Percentiles rank a stretch among this genome's conserved stretches.
phyloP scores from a whole-genome alignment of 345 rosid species.

The Cardiospermum halicacabum region DNA sequence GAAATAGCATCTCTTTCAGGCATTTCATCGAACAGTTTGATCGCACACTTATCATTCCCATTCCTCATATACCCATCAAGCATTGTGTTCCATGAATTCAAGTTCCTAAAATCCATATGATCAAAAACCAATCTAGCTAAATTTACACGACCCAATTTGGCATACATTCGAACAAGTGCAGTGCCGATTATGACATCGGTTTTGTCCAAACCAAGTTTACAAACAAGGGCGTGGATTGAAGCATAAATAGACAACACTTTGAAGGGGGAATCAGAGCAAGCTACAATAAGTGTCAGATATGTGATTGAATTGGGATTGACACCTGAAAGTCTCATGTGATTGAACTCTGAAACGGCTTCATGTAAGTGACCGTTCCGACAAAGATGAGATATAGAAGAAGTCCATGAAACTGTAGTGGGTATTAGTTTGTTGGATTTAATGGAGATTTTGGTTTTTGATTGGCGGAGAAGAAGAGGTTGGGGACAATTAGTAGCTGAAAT shows the following conservation, averaged over 20 bases:
- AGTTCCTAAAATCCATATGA: slow-evolving; percentile 40
- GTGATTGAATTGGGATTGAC: slow-evolving; percentile 66
- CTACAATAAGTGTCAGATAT: slow-evolving; percentile 46
- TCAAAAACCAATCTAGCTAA: slow-evolving; percentile 57
- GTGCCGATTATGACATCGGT: slow-evolving; percentile 66
- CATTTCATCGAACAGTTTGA: slow-evolving; percentile 51
- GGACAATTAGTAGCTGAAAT: no score
- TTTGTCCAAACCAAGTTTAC: slow-evolving; percentile 49
- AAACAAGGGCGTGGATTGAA: slow-evolving; percentile 52
- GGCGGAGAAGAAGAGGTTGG: no score
- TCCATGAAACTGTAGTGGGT: slow-evolving; percentile 53
- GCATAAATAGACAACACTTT: slow-evolving; percentile 35
- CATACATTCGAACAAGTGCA: slow-evolving; percentile 54
- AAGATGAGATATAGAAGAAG: slow-evolving; percentile 60
- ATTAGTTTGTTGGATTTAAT: slow-evolving; percentile 15
- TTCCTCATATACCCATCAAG: slow-evolving; percentile 54
- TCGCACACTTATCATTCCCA: slow-evolving; percentile 39
- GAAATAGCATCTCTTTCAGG: slow-evolving; percentile 52
- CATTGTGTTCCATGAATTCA: slow-evolving; percentile 73
- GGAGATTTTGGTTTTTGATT: slow-evolving; percentile 15
- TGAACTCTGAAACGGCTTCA: slow-evolving; percentile 45
- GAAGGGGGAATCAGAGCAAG: slow-evolving; percentile 39
- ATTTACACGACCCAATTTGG: slow-evolving; percentile 37
- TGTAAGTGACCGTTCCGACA: slow-evolving; percentile 51
- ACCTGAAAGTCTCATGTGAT: slow-evolving; percentile 53